Conservation (phyloP, 116 monocot species). For the Thalassia testudinum region DNA sequence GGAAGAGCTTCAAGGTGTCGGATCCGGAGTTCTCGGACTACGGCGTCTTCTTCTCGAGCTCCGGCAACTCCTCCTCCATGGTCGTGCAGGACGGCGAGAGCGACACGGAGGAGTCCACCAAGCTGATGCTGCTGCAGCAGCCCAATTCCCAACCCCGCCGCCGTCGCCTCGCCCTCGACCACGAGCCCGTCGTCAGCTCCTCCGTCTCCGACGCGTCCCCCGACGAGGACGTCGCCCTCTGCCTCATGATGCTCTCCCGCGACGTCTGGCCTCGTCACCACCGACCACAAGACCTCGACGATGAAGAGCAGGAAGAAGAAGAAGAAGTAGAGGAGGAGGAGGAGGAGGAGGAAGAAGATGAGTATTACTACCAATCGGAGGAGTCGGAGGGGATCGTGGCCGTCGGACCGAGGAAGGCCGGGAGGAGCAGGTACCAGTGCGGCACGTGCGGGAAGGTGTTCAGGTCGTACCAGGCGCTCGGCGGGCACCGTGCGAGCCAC, state of each 20-base stretch:
- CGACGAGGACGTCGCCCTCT: conserved; percentile 67
- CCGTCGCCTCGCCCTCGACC: too few relatives aligned
- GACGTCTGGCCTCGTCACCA: conserved; percentile 28
- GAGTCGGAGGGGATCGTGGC: too few relatives aligned
- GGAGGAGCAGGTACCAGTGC: conserved; percentile 30
- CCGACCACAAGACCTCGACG: not conserved
- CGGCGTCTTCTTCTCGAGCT: too few relatives aligned
- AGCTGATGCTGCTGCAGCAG: too few relatives aligned
- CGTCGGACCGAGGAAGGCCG: not conserved
- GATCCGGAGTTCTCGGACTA: conserved; percentile 78
- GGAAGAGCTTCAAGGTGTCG: conserved; percentile 46
- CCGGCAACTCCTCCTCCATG: conserved; percentile 6
- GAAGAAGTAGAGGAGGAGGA: conserved; percentile 5
- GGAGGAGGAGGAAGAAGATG: too few relatives aligned
- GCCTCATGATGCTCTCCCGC: conserved; percentile 72
- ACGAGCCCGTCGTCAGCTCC: conserved; percentile 73
- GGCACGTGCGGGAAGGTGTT: conserved; percentile 44
- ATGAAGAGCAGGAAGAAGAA: not conserved
- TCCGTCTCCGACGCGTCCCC: conserved; percentile 57
- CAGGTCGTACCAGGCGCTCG: conserved; percentile 48
- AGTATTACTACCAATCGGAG: too few relatives aligned
- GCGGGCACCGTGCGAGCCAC: conserved; percentile 52
- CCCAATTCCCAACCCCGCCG: too few relatives aligned
- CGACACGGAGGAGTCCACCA: too few relatives aligned
- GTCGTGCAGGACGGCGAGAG: conserved; percentile 50